These are phyloP conservation scores for Blastobotrys petasosporus DNA, from an alignment of 1,139 yeast species.

Conservation along the genomic window DNA sequence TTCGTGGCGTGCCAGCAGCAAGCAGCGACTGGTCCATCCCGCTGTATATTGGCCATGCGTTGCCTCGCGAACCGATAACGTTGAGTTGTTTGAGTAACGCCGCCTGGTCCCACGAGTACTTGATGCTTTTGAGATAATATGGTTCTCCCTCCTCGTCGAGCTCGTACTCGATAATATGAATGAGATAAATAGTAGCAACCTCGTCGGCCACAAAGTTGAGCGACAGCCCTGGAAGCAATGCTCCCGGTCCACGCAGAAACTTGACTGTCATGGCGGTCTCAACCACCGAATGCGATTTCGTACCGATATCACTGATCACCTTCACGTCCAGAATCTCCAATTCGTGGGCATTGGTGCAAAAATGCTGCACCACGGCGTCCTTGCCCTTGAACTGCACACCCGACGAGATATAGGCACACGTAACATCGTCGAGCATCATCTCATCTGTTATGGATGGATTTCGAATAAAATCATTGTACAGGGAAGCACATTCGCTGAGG, in stretches of 20 bases:
- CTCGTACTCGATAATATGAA: constrained; percentile 22
- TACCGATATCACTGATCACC: constrained; percentile 19
- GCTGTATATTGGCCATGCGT: constrained; percentile 28
- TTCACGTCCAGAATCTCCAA: constrained; percentile 18
- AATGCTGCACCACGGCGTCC: constrained; percentile 21
- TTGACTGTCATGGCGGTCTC: constrained; percentile 25
- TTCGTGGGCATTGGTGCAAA: constrained; percentile 18
- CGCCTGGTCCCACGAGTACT: constrained; percentile 31
- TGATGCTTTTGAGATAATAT: constrained; percentile 17
- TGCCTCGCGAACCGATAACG: constrained; percentile 28
- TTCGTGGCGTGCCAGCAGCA: constrained; percentile 1
- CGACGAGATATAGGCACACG: constrained; percentile 23
- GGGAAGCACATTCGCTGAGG: no score
- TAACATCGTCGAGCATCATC: constrained; percentile 11
- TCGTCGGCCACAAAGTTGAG: constrained; percentile 28
- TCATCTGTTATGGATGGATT: neutral
- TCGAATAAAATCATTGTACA: neutral
- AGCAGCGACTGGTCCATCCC: constrained; percentile 22
- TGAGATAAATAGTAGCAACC: constrained; percentile 22
- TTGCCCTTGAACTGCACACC: constrained; percentile 20
- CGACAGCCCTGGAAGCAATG: constrained; percentile 27
- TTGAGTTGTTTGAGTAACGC: constrained; percentile 28
- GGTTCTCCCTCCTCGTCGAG: constrained; percentile 1
- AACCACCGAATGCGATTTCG: constrained; percentile 19
- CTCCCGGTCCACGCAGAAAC: constrained; percentile 28